A percentile compares a stretch with the other conserved stretches of the same genome.
These are phyloP conservation scores for Arbutus unedo DNA, from an alignment of 148 eudicot species.

Conservation along the genomic window DNA sequence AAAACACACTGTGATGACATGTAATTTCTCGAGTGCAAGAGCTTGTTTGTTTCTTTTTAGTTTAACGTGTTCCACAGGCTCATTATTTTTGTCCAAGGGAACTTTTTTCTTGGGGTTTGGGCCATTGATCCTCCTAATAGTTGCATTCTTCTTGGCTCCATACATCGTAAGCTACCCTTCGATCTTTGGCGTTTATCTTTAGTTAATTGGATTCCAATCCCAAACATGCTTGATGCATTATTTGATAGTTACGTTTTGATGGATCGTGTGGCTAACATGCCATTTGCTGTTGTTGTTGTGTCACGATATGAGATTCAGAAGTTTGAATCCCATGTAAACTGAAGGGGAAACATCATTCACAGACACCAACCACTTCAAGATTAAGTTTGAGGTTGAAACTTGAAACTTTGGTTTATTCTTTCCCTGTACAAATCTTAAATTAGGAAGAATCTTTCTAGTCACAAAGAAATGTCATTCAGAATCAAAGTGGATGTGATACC, in stretches of 20 bases:
- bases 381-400: neutral
- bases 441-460: neutral
- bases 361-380: neutral
- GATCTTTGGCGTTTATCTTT: neutral
- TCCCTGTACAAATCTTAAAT: neutral
- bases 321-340: slow-evolving; percentile 17
- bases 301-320: neutral
- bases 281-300: neutral
- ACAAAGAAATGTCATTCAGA: neutral
- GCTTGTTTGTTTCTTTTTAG: no score
- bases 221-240: neutral
- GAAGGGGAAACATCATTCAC: slow-evolving; percentile 17
- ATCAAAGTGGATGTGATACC: neutral
- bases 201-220: neutral
- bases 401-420: neutral
- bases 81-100: slow-evolving; percentile 18
- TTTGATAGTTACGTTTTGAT: neutral
- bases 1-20: no score
- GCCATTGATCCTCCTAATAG: slow-evolving; percentile 70
- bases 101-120: slow-evolving; percentile 84
- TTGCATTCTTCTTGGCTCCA: slow-evolving; percentile 61
- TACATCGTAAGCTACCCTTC: slow-evolving; percentile 59
- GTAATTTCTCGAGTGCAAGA: no score
- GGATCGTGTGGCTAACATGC: neutral
- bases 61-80: no score